Percentiles rank a stretch among this genome's conserved stretches.
phyloP scores from a whole-genome alignment of 2,329 filamentous ascomycete species.

The Rhynchosporium graminicola region DNA sequence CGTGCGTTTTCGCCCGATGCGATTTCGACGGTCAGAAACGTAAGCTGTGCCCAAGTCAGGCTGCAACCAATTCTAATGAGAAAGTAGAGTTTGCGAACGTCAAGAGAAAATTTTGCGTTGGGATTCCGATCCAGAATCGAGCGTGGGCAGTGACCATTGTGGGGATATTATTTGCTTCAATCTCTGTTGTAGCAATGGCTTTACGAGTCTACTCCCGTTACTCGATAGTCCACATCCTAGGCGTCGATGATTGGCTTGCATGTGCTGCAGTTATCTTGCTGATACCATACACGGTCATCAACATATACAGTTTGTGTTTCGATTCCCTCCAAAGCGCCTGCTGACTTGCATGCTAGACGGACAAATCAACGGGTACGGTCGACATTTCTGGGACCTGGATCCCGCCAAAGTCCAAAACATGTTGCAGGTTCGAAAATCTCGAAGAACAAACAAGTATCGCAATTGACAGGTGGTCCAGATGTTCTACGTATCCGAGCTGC shows the following conservation, averaged over 20 bases:
- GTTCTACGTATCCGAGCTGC: conserved; percentile 23
- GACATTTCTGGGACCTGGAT: conserved; percentile 27
- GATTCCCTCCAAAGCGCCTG: background rate
- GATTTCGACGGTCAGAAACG: conserved; percentile 20
- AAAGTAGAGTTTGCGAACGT: conserved; percentile 13
- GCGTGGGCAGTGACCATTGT: conserved; percentile 14
- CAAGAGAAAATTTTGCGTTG: conserved; percentile 22
- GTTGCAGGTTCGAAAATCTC: conserved; percentile 17
- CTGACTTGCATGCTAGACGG: conserved; percentile 14
- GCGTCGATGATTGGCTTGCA: conserved; percentile 26
- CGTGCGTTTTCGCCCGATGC: conserved; percentile 21
- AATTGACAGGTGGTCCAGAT: conserved; percentile 18
- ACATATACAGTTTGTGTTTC: conserved; percentile 22
- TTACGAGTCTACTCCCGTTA: conserved; percentile 28
- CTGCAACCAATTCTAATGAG: background rate
- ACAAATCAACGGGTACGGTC: conserved; percentile 22
- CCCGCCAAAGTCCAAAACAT: conserved; percentile 9
- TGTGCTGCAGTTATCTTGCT: conserved; percentile 14
- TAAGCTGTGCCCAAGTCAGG: background rate
- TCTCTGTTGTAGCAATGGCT: conserved; percentile 24
- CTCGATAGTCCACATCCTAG: conserved; percentile 14
- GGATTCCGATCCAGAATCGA: conserved; percentile 19
- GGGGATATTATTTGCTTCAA: conserved; percentile 12
- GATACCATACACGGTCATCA: conserved; percentile 17
- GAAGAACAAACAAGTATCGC: background rate